A percentile compares a stretch with the other conserved stretches of the same genome.
Conservation (phyloP, 305 asterid genomes). For the Solanum chacoense region DNA sequence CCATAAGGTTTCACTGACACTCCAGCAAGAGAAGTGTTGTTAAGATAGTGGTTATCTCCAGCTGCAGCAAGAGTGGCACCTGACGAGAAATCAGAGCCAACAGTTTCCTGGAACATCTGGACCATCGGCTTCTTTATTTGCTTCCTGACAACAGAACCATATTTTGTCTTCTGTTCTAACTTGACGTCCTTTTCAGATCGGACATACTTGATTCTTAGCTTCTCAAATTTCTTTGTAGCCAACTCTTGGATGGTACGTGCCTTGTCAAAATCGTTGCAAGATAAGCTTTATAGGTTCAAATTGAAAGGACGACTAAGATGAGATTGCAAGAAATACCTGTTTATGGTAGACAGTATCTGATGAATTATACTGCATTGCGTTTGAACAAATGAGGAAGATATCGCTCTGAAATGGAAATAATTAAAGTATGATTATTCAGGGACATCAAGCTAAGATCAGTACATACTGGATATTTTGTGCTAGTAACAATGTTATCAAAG, state of each 20-base stretch:
- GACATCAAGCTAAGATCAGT: background rate
- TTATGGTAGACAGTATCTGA: slow-evolving; percentile 79
- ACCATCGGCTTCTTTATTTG: slow-evolving; percentile 36
- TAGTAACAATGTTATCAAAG: background rate
- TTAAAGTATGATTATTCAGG: background rate
- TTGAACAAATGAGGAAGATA: slow-evolving; percentile 73
- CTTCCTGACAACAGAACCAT: slow-evolving; percentile 42
- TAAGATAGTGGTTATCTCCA: slow-evolving; percentile 32
- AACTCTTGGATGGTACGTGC: slow-evolving; percentile 86
- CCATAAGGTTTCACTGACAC: slow-evolving; percentile 42
- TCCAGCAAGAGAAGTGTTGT: slow-evolving; percentile 31
- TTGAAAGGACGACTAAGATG: background rate
- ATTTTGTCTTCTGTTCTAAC: slow-evolving; percentile 44
- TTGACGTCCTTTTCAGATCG: slow-evolving; percentile 47
- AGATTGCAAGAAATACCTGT: slow-evolving; percentile 42
- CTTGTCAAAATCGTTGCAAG: slow-evolving; percentile 28
- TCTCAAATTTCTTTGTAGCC: slow-evolving; percentile 69
- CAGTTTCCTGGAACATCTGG: slow-evolving; percentile 53
- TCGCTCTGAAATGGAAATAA: slow-evolving; percentile 54
- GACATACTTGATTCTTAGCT: slow-evolving; percentile 37
- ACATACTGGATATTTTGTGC: background rate
- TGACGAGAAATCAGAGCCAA: slow-evolving; percentile 84
- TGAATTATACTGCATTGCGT: slow-evolving; percentile 93
- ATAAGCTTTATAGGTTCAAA: background rate
- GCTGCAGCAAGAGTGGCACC: slow-evolving; percentile 70